A percentile compares a stretch with the other conserved stretches of the same genome.
These are phyloP conservation scores for Gossypium trilobum DNA, from an alignment of 441 rosid species.

Conservation along the genomic window DNA sequence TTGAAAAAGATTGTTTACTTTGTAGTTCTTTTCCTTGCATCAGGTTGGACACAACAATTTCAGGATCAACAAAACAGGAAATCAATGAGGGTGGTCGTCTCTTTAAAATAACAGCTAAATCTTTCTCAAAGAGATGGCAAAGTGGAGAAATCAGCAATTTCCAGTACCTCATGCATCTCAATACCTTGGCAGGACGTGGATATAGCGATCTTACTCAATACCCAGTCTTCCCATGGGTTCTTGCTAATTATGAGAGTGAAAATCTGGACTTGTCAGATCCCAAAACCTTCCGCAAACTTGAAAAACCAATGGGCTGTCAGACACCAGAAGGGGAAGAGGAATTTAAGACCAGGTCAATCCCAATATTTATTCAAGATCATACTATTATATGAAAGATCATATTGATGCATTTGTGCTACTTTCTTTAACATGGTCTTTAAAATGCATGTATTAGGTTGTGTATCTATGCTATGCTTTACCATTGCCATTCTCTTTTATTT, in stretches of 20 bases:
- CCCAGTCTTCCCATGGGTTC: constrained; percentile 99
- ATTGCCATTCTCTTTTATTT: constrained; percentile 14
- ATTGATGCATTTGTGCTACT: neutral
- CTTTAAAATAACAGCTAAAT: constrained; percentile 84
- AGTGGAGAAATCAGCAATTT: constrained; percentile 99
- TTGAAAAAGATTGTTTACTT: neutral
- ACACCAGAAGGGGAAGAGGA: constrained; percentile 96
- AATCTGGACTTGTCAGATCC: constrained; percentile 78
- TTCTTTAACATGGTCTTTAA: neutral
- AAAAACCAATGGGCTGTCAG: constrained; percentile 99
- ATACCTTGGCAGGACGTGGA: constrained; percentile 98
- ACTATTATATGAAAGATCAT: constrained; percentile 10
- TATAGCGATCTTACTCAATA: constrained; percentile 99
- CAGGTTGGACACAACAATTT: constrained; percentile 97
- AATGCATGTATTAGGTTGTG: neutral
- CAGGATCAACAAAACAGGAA: constrained; percentile 91
- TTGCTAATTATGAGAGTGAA: constrained; percentile 93
- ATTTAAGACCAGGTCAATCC: constrained; percentile 76
- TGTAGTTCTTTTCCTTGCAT: constrained; percentile 16
- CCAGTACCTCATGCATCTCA: constrained; percentile 99
- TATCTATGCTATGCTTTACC: constrained; percentile 2
- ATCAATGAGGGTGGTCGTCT: constrained; percentile 88
- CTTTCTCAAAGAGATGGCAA: constrained; percentile 99
- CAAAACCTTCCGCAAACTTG: constrained; percentile 82
- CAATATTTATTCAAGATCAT: constrained; percentile 3